phyloP scores from a whole-genome alignment of 164 flowering plant species.

The Vitis rotundifolia region DNA sequence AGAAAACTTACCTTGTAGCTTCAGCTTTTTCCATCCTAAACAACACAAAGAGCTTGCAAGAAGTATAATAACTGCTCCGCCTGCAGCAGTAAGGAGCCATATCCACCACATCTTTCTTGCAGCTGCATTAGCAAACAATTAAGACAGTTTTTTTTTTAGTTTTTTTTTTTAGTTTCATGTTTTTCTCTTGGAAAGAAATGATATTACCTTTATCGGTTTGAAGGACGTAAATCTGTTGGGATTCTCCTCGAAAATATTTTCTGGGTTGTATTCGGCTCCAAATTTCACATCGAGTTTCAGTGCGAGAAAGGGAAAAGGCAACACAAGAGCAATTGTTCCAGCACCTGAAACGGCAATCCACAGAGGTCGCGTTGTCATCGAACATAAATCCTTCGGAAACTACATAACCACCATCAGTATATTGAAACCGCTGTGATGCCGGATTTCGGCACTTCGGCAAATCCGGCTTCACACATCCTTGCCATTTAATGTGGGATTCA shows the following conservation, averaged over 20 bases:
- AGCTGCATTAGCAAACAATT: background rate
- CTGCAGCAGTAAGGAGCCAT: background rate
- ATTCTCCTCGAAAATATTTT: background rate
- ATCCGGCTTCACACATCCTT: slow-evolving; percentile 7
- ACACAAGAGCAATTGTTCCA: slow-evolving; percentile 22
- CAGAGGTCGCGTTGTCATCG: background rate
- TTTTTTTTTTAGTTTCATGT: no score
- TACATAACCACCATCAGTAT: background rate
- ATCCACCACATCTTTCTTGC: slow-evolving; percentile 11
- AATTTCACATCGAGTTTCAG: slow-evolving; percentile 18
- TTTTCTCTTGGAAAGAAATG: no score
- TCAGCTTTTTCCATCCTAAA: slow-evolving; percentile 7
- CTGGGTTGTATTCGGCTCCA: background rate
- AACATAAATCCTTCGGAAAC: background rate
- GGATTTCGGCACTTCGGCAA: slow-evolving; percentile 13
- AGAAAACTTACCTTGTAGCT: slow-evolving; percentile 1
- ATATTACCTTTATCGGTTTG: background rate
- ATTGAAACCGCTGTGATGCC: background rate
- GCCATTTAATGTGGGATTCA: no score
- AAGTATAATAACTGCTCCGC: background rate
- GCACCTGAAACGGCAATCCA: slow-evolving; percentile 23
- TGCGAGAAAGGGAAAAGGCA: slow-evolving; percentile 7
- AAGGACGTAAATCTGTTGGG: background rate
- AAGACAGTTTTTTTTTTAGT: no score
- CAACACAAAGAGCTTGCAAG: background rate